Evolutionary conservation across 169 alveolate species (phyloP).

Genomic region (Plasmodium berghei): DNA sequence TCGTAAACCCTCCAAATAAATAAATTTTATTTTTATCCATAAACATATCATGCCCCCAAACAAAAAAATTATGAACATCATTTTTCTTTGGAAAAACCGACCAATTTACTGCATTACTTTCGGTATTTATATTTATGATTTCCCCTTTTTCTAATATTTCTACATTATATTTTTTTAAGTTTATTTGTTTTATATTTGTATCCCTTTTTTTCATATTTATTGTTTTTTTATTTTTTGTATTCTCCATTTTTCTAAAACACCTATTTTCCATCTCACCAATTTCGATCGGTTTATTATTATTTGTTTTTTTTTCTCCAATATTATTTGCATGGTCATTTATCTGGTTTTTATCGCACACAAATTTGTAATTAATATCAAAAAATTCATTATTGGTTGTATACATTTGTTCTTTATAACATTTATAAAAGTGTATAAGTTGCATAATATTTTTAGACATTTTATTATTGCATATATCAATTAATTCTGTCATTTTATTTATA

Average conservation of each 20-base stretch:
- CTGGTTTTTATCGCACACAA: neutral
- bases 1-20: constrained; percentile 59
- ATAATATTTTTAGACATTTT: constrained; percentile 39
- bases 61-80: constrained; percentile 49
- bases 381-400: neutral
- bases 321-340: neutral
- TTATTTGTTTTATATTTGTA: neutral
- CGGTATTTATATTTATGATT: neutral
- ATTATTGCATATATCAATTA: constrained; percentile 39
- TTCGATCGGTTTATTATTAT: neutral
- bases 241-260: neutral
- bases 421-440: constrained; percentile 57
- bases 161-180: constrained; percentile 24
- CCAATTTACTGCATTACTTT: constrained; percentile 19
- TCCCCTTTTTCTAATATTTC: constrained; percentile 14
- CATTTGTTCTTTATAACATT: constrained; percentile 13
- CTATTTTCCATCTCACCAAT: neutral
- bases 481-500: neutral
- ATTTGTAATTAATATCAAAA: neutral
- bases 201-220: neutral
- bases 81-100: constrained; percentile 13
- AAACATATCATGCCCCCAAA: constrained; percentile 76
- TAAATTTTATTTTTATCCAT: constrained; percentile 50
- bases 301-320: neutral
- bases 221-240: neutral